Evolutionary conservation across 306 rosid genomes (phyloP).

Genomic region (Albizia julibrissin): DNA sequence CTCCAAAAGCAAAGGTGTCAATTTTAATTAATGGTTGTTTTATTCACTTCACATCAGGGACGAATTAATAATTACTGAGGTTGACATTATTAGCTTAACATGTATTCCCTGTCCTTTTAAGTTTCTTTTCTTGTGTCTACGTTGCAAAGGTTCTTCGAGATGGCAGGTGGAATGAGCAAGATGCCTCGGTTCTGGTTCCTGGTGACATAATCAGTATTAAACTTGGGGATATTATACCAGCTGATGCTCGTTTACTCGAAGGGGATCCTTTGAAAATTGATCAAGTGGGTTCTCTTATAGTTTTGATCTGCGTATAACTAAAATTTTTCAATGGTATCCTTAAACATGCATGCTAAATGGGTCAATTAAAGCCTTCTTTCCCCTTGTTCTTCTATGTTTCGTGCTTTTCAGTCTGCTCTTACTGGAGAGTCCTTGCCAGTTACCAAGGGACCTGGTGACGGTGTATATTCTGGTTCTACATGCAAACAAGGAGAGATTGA

Average conservation of each 20-base stretch:
- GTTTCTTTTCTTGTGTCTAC: constrained; percentile 33
- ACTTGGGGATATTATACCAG: constrained; percentile 91
- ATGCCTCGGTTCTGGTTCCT: constrained; percentile 81
- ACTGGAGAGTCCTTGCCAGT: constrained; percentile 97
- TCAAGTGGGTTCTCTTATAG: constrained; percentile 54
- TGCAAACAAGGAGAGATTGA: constrained; percentile 99
- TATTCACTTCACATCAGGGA: neutral
- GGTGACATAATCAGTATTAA: constrained; percentile 92
- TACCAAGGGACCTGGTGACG: constrained; percentile 97
- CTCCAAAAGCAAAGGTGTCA: constrained; percentile 97
- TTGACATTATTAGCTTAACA: neutral
- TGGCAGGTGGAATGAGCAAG: constrained; percentile 96
- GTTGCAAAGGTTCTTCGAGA: constrained; percentile 88
- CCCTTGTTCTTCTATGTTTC: constrained; percentile 11
- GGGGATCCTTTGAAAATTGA: constrained; percentile 98
- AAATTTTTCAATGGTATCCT: neutral
- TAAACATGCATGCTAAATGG: constrained; percentile 14
- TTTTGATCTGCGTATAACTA: neutral
- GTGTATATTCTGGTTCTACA: constrained; percentile 95
- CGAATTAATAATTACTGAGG: neutral
- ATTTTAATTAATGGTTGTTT: constrained; percentile 2
- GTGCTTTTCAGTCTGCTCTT: constrained; percentile 82
- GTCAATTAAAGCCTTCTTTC: constrained; percentile 13
- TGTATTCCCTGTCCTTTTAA: neutral
- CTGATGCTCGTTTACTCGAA: constrained; percentile 95